Base-by-base conservation (phyloP, 2,329 filamentous ascomycete species). In the Fusarium kyushuense region DNA sequence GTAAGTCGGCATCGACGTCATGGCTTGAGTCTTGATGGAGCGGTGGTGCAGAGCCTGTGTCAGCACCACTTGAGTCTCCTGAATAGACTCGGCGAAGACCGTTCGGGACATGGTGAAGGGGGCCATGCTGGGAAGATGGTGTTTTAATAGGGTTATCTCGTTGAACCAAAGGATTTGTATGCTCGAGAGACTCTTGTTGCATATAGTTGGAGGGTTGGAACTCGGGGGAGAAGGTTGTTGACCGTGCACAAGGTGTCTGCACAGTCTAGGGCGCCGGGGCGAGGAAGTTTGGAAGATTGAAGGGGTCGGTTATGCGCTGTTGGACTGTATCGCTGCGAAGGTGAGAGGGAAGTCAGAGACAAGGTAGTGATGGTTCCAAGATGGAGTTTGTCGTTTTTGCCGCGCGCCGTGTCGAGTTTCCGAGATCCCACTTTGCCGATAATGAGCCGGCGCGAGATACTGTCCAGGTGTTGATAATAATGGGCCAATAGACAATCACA, bases 121-220 rank as follows among this genome's bases (percentile, higher is more conserved):
- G 79, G 86, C 88, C 88, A 90, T 90, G 77, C 84, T 89, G 86
- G 78, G 79, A 77, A 70, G 78, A 61, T 70, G 69, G 56, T 48
- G 77, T 65, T 38, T 77, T 59, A 60, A 76, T 70, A 64, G 79
- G 67, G 71, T 73, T 75, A 77, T 71, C 79, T 71, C 78, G 73
- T 65, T 79, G 79, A 70, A 74, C 77, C 74, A 74, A 75, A 71
- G 76, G 76, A 79, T 81, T 76, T 78, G 80, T 79, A 83, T 75
- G 80, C 77, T 83, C 81, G 73, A 75, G 75, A 69, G 81, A 81
- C 83, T 84, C 85, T 85, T 81, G 83, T 83, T 89, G 88, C 88
- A 90, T 90, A 88, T 85, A 90, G 87, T 79, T 83, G 77, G 77
- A 77, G 78, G 75, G 70, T 73, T 69, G 72, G 75, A 72, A 77